These are phyloP conservation scores for Aristolochia contorta DNA, from an alignment of 164 flowering plant genomes.

Conservation along the genomic window DNA sequence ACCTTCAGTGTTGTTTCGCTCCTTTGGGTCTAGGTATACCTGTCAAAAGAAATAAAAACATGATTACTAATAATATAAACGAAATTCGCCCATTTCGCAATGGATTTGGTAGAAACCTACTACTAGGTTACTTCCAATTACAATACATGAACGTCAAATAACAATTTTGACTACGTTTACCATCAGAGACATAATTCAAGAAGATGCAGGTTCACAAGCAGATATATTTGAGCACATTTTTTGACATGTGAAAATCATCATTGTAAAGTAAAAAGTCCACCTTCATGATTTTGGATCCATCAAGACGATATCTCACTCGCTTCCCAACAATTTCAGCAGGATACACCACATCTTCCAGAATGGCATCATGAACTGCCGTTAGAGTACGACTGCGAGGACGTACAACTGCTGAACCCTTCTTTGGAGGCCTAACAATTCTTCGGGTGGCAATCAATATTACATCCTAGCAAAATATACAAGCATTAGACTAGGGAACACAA, in stretches of 20 bases:
- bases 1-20: constrained; percentile 6
- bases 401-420: constrained; percentile 75
- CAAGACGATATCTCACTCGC: constrained; percentile 56
- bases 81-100: too few species aligned
- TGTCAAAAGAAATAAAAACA: background rate
- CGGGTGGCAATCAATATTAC: constrained; percentile 66
- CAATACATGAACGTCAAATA: too few species aligned
- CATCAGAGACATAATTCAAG: too few species aligned
- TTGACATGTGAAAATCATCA: too few species aligned
- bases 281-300: constrained; percentile 78
- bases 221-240: too few species aligned
- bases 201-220: too few species aligned
- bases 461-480: constrained; percentile 29
- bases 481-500: too few species aligned
- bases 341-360: constrained; percentile 66
- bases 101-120: too few species aligned
- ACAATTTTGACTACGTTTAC: too few species aligned
- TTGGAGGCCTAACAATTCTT: constrained; percentile 75
- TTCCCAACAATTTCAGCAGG: constrained; percentile 93
- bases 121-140: too few species aligned
- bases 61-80: too few species aligned
- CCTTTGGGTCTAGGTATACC: constrained; percentile 7
- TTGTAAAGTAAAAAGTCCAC: constrained; percentile 4
- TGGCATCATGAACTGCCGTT: constrained; percentile 73
- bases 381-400: constrained; percentile 73